Base-by-base conservation (phyloP, 2,329 filamentous ascomycete species). In the Cephalotrichum gorgonifer region DNA sequence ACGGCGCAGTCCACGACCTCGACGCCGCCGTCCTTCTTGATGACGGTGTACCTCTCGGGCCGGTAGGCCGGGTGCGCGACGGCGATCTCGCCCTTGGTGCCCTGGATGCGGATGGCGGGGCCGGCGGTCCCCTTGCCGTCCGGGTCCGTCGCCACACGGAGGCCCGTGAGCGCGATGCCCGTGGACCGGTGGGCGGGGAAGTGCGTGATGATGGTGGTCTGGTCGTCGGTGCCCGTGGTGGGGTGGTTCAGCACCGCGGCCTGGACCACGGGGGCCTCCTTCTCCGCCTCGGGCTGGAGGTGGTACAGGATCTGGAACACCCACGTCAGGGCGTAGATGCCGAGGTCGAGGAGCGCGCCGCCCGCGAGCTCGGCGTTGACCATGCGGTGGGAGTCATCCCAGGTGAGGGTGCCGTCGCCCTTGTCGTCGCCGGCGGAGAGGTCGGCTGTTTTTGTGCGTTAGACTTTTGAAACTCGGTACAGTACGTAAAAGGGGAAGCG, bases 241-340 rank as follows among this genome's bases (percentile, higher is more conserved):
- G 85, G 88, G 65, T 88, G 88, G 61, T 85, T 85, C 60, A 79
- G 80, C 57, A 89, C 79, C 47, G 85, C 79, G 1, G 82, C 76
- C 9, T 81, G 68, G 3, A 93, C 81, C 42, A 71, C 74, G 5
- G 89, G 89, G 1, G 76, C 60, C 63, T 87, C 77, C 56, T 88
- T 85, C 48, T 77, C 70, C 23, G 76, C 74, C 55, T 81, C 73
- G 2, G 82, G 75, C 60, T 90, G 85, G 3, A 85, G 79, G 64
- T 89, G 86, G 68, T 95, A 95, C 26, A 95, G 75, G 42, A 84
- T 85, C 67, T 95, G 88, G 75, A 91, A 94, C 45, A 93, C 77
- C 89, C 89, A 95, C 28, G 88, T 94, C 53, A 95, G 68, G 43
- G 86, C 80, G 70, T 95, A 95, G 64, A 95, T 85, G 53, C 89